Evolutionary conservation across 768 basidiomycete genomes (phyloP), one percentile per base, ranked within the genome.

Genomic region (Cystofilobasidium capitatum): DNA sequence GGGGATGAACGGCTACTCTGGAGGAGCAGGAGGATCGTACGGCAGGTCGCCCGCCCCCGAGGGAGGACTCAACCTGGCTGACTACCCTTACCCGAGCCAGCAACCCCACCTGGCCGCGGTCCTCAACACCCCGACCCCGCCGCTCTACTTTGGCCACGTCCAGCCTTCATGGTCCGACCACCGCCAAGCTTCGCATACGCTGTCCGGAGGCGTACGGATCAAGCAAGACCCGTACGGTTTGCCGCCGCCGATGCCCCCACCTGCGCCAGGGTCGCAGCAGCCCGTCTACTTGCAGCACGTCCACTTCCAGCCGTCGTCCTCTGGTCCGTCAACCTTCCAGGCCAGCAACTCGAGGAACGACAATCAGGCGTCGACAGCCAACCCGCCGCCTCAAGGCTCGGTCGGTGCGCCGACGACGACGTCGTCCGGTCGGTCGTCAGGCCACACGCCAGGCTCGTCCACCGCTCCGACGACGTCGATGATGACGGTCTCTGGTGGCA

Each of bases 91-190:
- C n/a, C n/a, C n/a, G n/a, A n/a, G n/a, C n/a, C n/a, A n/a, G n/a
- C n/a, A n/a, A n/a, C n/a, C n/a, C n/a, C n/a, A n/a, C n/a, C n/a
- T n/a, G n/a, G n/a, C n/a, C n/a, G n/a, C n/a, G n/a, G n/a, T n/a
- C n/a, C n/a, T n/a, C n/a, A n/a, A n/a, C n/a, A n/a, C n/a, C n/a
- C n/a, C n/a, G n/a, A n/a, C n/a, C n/a, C n/a, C n/a, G 29, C 51
- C 51, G 29, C 29, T 55, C 6, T 55, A 55, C 51, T 14, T 55
- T 17, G 51, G 29, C 5, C 51, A 55, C 31, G 33, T 55, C 51
- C 51, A 55, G 51, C 51, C 51, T 10, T 55, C 51, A 16, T 55
- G 51, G 51, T 55, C 51, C 29, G 51, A 55, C 29, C 29, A 29
- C 29, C 51, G 51, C 8, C 51, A 55, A 33, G 8, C 26, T 26